Evolutionary conservation across 768 basidiomycete genomes (phyloP).

Genomic region (Atractiella rhizophila): DNA sequence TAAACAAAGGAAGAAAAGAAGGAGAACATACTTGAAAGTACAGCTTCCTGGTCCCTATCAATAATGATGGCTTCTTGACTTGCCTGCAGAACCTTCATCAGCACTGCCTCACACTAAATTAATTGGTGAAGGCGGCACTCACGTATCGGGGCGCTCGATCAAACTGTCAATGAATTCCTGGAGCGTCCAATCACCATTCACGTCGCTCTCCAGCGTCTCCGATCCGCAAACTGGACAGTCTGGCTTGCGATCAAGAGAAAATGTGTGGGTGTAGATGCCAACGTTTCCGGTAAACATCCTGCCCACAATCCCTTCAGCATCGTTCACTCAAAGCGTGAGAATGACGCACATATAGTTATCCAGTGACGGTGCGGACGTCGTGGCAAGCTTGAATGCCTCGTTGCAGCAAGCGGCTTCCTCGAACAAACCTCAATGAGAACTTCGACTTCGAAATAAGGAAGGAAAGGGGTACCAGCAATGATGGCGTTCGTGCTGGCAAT

Average conservation of each 20-base stretch:
- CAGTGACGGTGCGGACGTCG: constrained; percentile 72
- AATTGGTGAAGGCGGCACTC: constrained; percentile 19
- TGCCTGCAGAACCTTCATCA: too few species aligned
- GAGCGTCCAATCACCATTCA: constrained; percentile 49
- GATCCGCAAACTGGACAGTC: constrained; percentile 97
- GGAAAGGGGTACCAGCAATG: constrained; percentile 75
- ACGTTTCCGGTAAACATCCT: constrained; percentile 35
- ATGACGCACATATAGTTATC: constrained; percentile 57
- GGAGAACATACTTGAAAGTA: too few species aligned
- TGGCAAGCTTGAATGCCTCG: constrained; percentile 96
- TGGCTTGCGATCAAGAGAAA: constrained; percentile 69
- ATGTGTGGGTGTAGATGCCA: constrained; percentile 94
- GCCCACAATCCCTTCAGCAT: not conserved
- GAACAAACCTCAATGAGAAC: too few species aligned
- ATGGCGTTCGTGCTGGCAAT: constrained; percentile 98
- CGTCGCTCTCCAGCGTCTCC: constrained; percentile 43
- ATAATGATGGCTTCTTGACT: constrained; percentile 85
- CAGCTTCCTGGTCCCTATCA: constrained; percentile 45
- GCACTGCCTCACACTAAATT: too few species aligned
- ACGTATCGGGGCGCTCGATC: constrained; percentile 74
- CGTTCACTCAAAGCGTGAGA: not conserved
- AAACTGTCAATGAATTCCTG: constrained; percentile 71
- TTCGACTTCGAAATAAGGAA: constrained; percentile 20
- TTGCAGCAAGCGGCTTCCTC: constrained; percentile 90
- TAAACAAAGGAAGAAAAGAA: too few species aligned